Evolutionary conservation across 1,139 yeast genomes (phyloP), one percentile per base, ranked within the genome.

Genomic region (Yarrowia galli): DNA sequence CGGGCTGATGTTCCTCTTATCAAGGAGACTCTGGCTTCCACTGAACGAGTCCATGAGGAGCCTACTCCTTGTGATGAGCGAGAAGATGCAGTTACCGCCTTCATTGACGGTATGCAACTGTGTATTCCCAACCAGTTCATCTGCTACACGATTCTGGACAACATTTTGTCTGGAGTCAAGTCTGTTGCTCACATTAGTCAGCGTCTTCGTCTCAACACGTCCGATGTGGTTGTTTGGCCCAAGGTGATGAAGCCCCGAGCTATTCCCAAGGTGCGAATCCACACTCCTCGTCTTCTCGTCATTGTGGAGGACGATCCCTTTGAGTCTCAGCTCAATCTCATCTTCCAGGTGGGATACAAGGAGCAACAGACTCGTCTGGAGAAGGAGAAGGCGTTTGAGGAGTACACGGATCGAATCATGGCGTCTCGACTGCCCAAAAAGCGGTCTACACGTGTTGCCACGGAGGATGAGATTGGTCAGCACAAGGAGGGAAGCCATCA

Each of bases 301-400:
- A 74, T 79, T 13, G 80, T 89, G 78, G 92, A 87, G 69, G 97
- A 92, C 78, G 97, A 93, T 77, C 92, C 96, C 7, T 92, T 95
- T 76, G 99, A 93, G 77, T 79, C 89, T 1, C 89, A 92, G 72
- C 78, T 93, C 69, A 86, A 85, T 53, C 84, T 89, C 84, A 88
- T 91, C 32, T 91, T 85, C 76, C 95, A 90, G 74, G 83, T 91
- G 42, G 97, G 97, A 1, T 71, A 83, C 66, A 78, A 85, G 5
- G 98, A 92, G 74, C 97, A 91, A 74, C 80, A 84, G 69, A 82
- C 84, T 69, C 80, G 98, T 67, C 69, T 85, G 56, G 92, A 88
- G 61, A 86, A 89, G 72, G 76, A 81, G 53, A 78, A 79, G 7
- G 78, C 86, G 7, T 89, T 90, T 74, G 88, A 89, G 46, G 75